These are phyloP conservation scores for Trifolium fragiferum DNA, from an alignment of 306 rosid species.

Conservation along the genomic window DNA sequence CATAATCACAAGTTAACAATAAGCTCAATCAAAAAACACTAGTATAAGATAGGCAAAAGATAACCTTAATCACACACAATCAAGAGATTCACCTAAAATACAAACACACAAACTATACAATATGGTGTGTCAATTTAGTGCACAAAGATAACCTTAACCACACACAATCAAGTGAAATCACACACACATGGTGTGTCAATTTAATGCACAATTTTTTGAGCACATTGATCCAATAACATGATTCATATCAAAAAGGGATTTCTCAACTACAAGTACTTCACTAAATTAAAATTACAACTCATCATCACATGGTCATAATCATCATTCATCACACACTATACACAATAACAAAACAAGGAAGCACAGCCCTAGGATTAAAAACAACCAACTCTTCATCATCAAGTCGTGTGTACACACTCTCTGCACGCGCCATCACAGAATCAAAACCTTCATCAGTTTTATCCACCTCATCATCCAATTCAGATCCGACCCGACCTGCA, in stretches of 20 bases:
- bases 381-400: conserved; percentile 93
- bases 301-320: conserved; percentile 16
- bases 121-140: conserved; percentile 27
- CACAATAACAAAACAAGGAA: conserved; percentile 97
- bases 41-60: not conserved
- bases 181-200: conserved; percentile 26
- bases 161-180: conserved; percentile 20
- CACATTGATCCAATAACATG: conserved; percentile 18
- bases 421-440: conserved; percentile 70
- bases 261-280: conserved; percentile 41
- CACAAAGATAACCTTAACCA: conserved; percentile 12
- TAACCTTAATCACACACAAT: conserved; percentile 34
- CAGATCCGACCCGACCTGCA: conserved; percentile 88
- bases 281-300: conserved; percentile 41
- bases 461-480: conserved; percentile 55
- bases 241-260: conserved; percentile 23
- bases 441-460: conserved; percentile 75
- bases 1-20: conserved; percentile 4
- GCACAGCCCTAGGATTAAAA: conserved; percentile 94
- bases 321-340: conserved; percentile 56
- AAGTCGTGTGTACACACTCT: conserved; percentile 53
- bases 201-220: conserved; percentile 30
- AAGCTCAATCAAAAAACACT: not conserved
- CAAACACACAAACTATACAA: conserved; percentile 28
- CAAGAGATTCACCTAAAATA: conserved; percentile 24